Evolutionary conservation across 2,329 filamentous ascomycete genomes (phyloP), one percentile per base, ranked within the genome.

Genomic region (Clarireedia hainanense): DNA sequence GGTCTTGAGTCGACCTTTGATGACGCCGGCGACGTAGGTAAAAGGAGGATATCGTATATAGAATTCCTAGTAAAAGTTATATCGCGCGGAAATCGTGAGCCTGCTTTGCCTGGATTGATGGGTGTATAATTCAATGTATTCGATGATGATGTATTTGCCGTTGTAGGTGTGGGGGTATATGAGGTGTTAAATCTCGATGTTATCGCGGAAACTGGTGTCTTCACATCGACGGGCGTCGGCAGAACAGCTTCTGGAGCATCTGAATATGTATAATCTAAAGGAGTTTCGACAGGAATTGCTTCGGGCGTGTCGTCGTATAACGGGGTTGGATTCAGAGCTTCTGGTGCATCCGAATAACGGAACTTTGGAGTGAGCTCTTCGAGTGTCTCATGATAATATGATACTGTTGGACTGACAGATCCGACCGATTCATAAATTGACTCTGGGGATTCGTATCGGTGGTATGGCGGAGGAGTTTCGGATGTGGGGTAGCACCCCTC

Each of bases 61-160:
- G 60, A 63, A 10, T 52, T 56, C 12, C 58, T 57, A 24, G 61
- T 63, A 53, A 66, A 63, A 1, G 62, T 65, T 26, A 66, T 64
- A 26, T 65, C 61, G 50, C 58, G 54, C 14, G 64, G 64, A 37
- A 66, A 58, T 34, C 60, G 58, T 10, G 50, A 50, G 20, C 43
- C 43, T 12, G 63, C 59, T 40, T 63, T 64, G 27, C 57, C 34
- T 6, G 53, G 37, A 23, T 37, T 55, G 34, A 57, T 54, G 4
- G 48, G 47, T 15, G 48, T 42, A 34, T 53, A 40, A n/a, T 26
- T 40, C 39, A 48, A 10, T 23, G 50, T 34, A 53, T 40, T 23
- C n/a, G 7, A 45, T 52, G 53, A 17, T 37, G 53, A 17, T 37
- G 45, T 24, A 43, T 43, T 15, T 40, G 15, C 39, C 17, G 24